These are phyloP conservation scores for Colletotrichum cordylinicola DNA, from an alignment of 2,329 filamentous ascomycete genomes.

Conservation along the genomic window DNA sequence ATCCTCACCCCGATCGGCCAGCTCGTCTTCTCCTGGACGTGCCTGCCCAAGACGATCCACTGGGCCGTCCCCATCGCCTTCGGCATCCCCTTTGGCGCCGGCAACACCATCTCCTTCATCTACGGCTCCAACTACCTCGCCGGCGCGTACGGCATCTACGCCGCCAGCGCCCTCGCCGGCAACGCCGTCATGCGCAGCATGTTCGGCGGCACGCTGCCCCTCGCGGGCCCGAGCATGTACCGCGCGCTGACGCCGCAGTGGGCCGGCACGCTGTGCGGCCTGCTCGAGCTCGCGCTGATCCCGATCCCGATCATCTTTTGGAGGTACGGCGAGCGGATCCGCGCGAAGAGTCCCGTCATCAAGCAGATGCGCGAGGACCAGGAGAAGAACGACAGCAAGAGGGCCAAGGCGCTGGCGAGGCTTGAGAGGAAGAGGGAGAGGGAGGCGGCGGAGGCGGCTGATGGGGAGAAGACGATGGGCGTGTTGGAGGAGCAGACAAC, in stretches of 20 bases:
- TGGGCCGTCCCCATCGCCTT: conserved; percentile 83
- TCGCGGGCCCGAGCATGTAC: conserved; percentile 79
- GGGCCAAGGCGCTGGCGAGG: conserved; percentile 33
- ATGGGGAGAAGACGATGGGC: neutral
- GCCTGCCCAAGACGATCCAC: conserved; percentile 76
- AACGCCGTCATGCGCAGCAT: conserved; percentile 77
- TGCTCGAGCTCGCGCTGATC: conserved; percentile 76
- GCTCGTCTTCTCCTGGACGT: conserved; percentile 89
- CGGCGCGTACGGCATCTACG: conserved; percentile 76
- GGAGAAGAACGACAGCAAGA: conserved; percentile 39
- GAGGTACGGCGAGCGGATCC: conserved; percentile 59
- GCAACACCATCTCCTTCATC: conserved; percentile 82
- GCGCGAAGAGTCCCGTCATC: conserved; percentile 55
- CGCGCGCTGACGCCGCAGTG: conserved; percentile 72
- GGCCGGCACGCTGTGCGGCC: conserved; percentile 77
- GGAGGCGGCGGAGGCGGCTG: neutral
- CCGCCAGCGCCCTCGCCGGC: conserved; percentile 80
- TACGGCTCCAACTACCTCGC: conserved; percentile 84
- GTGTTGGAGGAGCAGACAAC: neutral
- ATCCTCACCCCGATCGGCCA: conserved; percentile 79
- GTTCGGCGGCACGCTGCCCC: conserved; percentile 78
- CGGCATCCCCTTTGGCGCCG: conserved; percentile 79
- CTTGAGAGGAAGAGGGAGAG: conserved; percentile 26
- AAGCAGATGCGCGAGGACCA: conserved; percentile 51
- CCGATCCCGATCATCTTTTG: conserved; percentile 86